phyloP scores from a whole-genome alignment of 768 basidiomycete genomes.

The Tylopilus sp. region DNA sequence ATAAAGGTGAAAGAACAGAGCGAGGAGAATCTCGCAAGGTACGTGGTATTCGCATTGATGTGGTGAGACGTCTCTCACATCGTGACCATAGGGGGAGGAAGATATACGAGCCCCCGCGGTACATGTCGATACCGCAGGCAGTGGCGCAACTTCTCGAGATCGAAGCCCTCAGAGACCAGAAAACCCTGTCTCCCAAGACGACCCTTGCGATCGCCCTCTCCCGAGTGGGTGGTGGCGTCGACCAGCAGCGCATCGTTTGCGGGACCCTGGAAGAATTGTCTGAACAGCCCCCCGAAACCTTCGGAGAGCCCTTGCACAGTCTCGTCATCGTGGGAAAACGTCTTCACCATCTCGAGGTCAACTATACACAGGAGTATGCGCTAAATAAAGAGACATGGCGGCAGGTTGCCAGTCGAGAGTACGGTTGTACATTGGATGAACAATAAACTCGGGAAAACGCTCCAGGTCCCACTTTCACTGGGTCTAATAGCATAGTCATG shows the following conservation, averaged over 20 bases:
- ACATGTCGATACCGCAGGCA: conserved; percentile 91
- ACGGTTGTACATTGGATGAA: conserved; percentile 50
- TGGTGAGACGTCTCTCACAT: background rate
- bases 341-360: conserved; percentile 88
- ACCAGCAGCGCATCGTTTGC: conserved; percentile 70
- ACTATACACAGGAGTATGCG: conserved; percentile 81
- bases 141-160: conserved; percentile 75
- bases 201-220: conserved; percentile 77
- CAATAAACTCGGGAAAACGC: background rate
- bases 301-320: conserved; percentile 87
- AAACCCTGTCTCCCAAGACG: conserved; percentile 47
- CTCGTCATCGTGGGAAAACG: conserved; percentile 88
- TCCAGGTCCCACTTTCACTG: too few species aligned
- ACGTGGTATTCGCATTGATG: conserved; percentile 11
- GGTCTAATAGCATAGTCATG: background rate
- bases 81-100: conserved; percentile 71
- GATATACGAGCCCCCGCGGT: conserved; percentile 94
- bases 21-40: conserved; percentile 95
- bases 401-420: conserved; percentile 21
- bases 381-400: conserved; percentile 27
- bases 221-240: conserved; percentile 55
- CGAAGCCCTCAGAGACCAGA: conserved; percentile 51
- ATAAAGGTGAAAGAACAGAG: conserved; percentile 99
- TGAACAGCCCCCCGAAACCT: conserved; percentile 57
- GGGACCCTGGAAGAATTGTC: conserved; percentile 81